Evolutionary conservation across 441 rosid species (phyloP), one percentile per base, ranked within the genome.

Genomic region (Eutrema salsugineum): DNA sequence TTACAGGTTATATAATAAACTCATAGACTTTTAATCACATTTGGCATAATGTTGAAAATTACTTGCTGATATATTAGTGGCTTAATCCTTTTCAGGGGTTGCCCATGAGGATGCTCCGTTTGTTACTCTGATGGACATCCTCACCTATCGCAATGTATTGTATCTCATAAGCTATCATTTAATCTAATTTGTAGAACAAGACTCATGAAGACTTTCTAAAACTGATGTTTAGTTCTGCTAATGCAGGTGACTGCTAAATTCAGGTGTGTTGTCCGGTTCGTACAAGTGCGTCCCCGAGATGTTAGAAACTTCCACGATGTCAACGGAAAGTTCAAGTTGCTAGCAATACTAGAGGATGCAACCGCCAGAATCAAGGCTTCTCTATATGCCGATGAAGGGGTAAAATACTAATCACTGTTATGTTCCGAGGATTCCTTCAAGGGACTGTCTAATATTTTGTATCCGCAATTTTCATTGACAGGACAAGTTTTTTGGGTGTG

Each of bases 161-260:
- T 51, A 44, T 14, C 50, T 8, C 63, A 56, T 50, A 38, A 33
- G 11, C 68, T 66, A 8, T 4, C 20, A 32, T 32, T 6, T 15
- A 43, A 19, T 6, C 24, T 6, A 33, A 66, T 39, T 39, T 49
- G 14, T 67, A 12, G 39, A 20, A 22, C 7, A 24, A 32, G 28
- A 58, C 6, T 20, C 47, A 8, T 20, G 7, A 50, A 57, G 47
- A 39, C 71, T 39, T 28, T 55, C 42, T 64, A 10, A 14, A 49
- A 8, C 16, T 68, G 64, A 75, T 53, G 44, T 61, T 51, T 43
- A 19, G 58, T 14, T 19, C 68, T 68, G 44, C 43, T 53, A 43
- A 36, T 36, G 44, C 69, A 68, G 78, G 78, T 75, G 64, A 68
- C 74, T 19, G 78, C 78, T 36, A 68, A 75, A 46, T 68, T 75